Evolutionary conservation across 2,329 filamentous ascomycete species (phyloP).

Genomic region (Colletotrichum musae): DNA sequence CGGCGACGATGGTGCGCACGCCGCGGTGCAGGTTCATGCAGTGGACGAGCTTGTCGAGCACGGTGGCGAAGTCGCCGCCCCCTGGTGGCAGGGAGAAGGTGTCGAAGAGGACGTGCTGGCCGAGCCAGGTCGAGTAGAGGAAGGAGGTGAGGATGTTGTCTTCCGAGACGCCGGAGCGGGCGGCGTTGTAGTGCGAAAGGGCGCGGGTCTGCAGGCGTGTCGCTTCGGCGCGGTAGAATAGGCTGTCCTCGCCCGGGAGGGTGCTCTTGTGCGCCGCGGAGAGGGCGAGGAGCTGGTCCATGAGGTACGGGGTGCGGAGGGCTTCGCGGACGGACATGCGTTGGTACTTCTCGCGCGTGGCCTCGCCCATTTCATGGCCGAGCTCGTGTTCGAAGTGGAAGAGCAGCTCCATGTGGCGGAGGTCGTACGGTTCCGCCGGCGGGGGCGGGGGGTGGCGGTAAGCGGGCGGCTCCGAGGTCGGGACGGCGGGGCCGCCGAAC

Average conservation of each 20-base stretch:
- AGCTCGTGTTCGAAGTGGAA: constrained; percentile 27
- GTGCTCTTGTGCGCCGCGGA: constrained; percentile 59
- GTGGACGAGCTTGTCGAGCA: constrained; percentile 55
- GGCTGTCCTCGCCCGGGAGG: constrained; percentile 44
- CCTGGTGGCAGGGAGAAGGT: constrained; percentile 35
- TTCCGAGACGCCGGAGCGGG: constrained; percentile 46
- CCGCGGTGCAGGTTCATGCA: constrained; percentile 60
- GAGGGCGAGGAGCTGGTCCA: constrained; percentile 63
- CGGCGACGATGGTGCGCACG: constrained; percentile 53
- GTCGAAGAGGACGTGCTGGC: constrained; percentile 65
- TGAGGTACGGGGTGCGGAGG: constrained; percentile 56
- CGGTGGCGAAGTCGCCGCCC: constrained; percentile 45
- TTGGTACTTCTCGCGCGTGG: constrained; percentile 2
- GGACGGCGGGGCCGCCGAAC: neutral
- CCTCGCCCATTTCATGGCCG: neutral
- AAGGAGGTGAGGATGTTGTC: constrained; percentile 57
- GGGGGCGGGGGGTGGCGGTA: neutral
- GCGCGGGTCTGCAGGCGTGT: constrained; percentile 62
- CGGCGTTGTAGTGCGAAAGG: constrained; percentile 54
- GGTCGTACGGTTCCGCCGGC: constrained; percentile 20
- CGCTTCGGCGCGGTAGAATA: constrained; percentile 53
- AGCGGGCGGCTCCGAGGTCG: neutral
- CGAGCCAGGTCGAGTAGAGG: constrained; percentile 60
- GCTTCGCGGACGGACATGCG: constrained; percentile 23
- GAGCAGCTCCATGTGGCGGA: constrained; percentile 25